Conservation (phyloP, 257 asterid species). For the Orobanche coerulescens region DNA sequence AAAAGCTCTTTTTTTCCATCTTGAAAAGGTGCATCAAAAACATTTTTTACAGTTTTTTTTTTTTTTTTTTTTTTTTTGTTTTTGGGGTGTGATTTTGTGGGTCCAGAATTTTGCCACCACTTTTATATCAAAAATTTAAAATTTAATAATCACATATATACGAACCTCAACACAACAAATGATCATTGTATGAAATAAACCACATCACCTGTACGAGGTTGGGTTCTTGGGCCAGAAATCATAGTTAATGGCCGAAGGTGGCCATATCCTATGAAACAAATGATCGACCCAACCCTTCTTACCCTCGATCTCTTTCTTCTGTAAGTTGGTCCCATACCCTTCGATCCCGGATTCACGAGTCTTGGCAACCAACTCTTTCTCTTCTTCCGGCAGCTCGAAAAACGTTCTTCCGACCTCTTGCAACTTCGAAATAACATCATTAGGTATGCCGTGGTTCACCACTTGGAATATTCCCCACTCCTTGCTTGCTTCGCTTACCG, state of each 20-base stretch:
- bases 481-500: conserved; percentile 33
- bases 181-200: too few species aligned
- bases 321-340: conserved; percentile 63
- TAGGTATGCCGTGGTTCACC: conserved; percentile 54
- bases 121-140: too few species aligned
- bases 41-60: too few species aligned
- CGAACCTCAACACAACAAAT: too few species aligned
- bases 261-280: conserved; percentile 67
- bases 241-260: conserved; percentile 46
- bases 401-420: conserved; percentile 46
- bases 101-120: too few species aligned
- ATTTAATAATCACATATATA: too few species aligned
- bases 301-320: conserved; percentile 48
- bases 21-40: too few species aligned
- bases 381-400: conserved; percentile 44
- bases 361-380: conserved; percentile 43
- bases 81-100: too few species aligned
- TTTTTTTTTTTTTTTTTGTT: too few species aligned
- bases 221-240: conserved; percentile 71
- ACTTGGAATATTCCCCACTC: conserved; percentile 62
- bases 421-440: conserved; percentile 30
- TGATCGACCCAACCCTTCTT: conserved; percentile 93
- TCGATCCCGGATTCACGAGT: conserved; percentile 39
- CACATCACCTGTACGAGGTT: conserved; percentile 60
- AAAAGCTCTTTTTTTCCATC: too few species aligned